These are phyloP conservation scores for Porogramme epimiltina DNA, from an alignment of 1,284 basidiomycete genomes.

Conservation along the genomic window DNA sequence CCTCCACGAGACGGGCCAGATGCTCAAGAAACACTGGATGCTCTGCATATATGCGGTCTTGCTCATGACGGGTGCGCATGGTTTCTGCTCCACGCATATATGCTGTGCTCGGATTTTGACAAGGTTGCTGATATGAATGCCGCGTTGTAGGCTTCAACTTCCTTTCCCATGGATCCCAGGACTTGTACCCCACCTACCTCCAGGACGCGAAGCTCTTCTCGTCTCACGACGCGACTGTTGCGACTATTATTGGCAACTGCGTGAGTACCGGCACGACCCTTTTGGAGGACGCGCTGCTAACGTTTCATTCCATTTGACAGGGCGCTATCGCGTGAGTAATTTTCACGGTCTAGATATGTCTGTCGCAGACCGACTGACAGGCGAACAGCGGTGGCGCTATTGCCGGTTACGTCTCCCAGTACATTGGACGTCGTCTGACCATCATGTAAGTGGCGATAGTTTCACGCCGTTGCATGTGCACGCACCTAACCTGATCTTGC, in stretches of 20 bases:
- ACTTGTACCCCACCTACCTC: conserved; percentile 83
- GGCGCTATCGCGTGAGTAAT: conserved; percentile 69
- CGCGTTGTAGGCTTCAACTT: conserved; percentile 81
- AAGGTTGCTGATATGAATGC: conserved; percentile 6
- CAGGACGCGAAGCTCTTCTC: conserved; percentile 60
- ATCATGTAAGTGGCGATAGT: conserved; percentile 59
- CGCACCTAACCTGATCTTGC: background rate
- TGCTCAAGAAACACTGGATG: conserved; percentile 87
- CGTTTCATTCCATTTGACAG: conserved; percentile 35
- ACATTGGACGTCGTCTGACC: conserved; percentile 85
- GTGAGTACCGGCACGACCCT: conserved; percentile 42
- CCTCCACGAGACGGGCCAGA: conserved; percentile 67
- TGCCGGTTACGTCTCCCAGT: conserved; percentile 82
- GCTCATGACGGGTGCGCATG: conserved; percentile 69
- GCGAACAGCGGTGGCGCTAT: conserved; percentile 66
- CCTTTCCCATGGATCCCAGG: conserved; percentile 87
- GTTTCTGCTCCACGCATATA: background rate
- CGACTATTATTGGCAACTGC: conserved; percentile 91
- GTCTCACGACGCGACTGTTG: conserved; percentile 68
- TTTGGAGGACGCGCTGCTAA: conserved; percentile 1
- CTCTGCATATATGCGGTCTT: conserved; percentile 84
- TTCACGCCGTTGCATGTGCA: too few relatives aligned
- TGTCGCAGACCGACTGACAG: conserved; percentile 16
- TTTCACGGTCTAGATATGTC: background rate
- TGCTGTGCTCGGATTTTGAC: too few relatives aligned